Conservation (phyloP, 345 rosid genomes). For the Populus alba region DNA sequence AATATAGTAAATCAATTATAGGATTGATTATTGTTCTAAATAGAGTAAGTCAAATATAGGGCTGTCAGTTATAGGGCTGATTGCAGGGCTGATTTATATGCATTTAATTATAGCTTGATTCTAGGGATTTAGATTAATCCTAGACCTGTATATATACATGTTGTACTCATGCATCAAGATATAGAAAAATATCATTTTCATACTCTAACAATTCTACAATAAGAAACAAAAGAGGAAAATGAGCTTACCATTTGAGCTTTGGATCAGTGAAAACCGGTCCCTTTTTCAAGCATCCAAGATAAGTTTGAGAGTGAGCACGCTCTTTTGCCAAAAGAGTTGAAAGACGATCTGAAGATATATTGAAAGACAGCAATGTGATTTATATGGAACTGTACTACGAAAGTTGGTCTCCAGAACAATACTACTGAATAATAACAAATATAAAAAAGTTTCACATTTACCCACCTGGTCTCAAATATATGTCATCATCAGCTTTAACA, state of each 20-base stretch:
- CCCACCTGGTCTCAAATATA: slow-evolving; percentile 86
- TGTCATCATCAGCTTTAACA: slow-evolving; percentile 94
- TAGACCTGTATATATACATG: no score
- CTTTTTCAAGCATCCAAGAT: slow-evolving; percentile 91
- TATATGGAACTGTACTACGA: background rate
- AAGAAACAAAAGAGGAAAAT: background rate
- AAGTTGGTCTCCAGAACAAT: background rate
- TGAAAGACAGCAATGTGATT: background rate
- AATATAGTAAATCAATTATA: no score
- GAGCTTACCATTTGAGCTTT: slow-evolving; percentile 74
- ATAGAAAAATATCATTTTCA: no score
- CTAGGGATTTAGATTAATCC: no score
- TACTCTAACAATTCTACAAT: no score
- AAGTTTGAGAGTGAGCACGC: slow-evolving; percentile 74
- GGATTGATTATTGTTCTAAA: no score
- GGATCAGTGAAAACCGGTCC: slow-evolving; percentile 89
- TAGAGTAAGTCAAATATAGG: no score
- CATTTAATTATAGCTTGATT: no score
- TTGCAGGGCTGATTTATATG: no score
- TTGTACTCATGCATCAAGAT: no score
- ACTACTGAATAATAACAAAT: background rate
- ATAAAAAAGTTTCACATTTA: slow-evolving; percentile 12
- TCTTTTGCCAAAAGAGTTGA: slow-evolving; percentile 79
- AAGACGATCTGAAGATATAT: slow-evolving; percentile 55
- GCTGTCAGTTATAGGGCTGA: no score